These are phyloP conservation scores for Trichophyton schoenleinii DNA, from an alignment of 2,329 filamentous ascomycete genomes.

Conservation along the genomic window DNA sequence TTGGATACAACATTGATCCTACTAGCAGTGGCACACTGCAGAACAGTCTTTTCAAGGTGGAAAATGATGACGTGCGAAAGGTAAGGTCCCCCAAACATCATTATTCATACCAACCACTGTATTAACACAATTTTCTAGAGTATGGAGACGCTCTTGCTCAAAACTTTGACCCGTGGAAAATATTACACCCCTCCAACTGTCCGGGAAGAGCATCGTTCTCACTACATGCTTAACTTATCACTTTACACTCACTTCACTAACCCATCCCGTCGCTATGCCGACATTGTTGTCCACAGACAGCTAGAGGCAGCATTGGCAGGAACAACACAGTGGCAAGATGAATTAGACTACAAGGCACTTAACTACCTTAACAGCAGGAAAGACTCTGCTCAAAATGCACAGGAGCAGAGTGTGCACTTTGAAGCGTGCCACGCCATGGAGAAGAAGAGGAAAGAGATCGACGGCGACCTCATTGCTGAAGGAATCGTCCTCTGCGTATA, in stretches of 20 bases:
- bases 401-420: constrained; percentile 98
- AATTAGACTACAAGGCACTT: constrained; percentile 83
- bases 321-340: constrained; percentile 73
- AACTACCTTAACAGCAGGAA: constrained; percentile 99
- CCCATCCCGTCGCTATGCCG: constrained; percentile 85
- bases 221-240: constrained; percentile 86
- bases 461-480: constrained; percentile 86
- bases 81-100: constrained; percentile 18
- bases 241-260: constrained; percentile 97
- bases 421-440: constrained; percentile 95
- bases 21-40: constrained; percentile 83
- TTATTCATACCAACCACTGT: background rate
- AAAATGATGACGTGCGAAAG: constrained; percentile 80
- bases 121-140: constrained; percentile 38
- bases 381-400: constrained; percentile 90
- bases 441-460: constrained; percentile 70
- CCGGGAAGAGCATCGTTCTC: constrained; percentile 62
- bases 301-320: constrained; percentile 76
- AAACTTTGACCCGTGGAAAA: constrained; percentile 92
- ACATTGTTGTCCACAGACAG: constrained; percentile 91
- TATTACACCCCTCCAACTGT: constrained; percentile 81
- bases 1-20: constrained; percentile 81
- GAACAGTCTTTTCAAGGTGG: constrained; percentile 87
- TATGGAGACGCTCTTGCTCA: constrained; percentile 91
- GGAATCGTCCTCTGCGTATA: constrained; percentile 96